Evolutionary conservation across 305 asterid species (phyloP).

Genomic region (Rubia occidens): DNA sequence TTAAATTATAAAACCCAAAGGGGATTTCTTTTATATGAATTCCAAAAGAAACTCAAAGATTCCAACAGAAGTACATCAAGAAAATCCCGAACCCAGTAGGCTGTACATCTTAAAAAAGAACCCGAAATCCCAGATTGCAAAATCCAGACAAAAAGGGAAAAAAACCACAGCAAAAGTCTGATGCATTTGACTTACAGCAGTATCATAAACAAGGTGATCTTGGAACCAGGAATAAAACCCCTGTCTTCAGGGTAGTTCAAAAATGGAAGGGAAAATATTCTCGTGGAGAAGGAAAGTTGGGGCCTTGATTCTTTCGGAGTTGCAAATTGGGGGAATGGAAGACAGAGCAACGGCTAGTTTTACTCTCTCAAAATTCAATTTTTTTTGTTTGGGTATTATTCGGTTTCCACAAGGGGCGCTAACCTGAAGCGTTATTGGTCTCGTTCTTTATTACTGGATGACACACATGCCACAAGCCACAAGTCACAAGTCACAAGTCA

Average conservation of each 20-base stretch:
- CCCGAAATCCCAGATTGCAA: background rate
- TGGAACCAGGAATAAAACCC: conserved; percentile 7
- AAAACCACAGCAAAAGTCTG: background rate
- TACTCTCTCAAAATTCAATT: background rate
- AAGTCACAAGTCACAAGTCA: no score
- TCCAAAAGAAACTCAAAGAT: background rate
- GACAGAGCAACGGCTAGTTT: background rate
- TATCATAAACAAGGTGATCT: conserved; percentile 5
- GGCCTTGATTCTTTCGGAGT: background rate
- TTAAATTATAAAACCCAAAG: background rate
- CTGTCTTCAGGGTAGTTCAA: background rate
- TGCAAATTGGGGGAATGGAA: background rate
- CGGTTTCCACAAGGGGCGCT: background rate
- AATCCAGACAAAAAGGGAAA: background rate
- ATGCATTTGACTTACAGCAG: conserved; percentile 9
- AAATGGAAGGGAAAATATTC: background rate
- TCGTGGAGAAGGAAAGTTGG: background rate
- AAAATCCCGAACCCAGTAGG: background rate
- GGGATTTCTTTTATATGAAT: background rate
- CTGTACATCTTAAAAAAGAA: background rate
- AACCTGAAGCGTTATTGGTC: background rate
- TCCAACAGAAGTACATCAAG: background rate
- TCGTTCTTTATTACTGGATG: background rate
- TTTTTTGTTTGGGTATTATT: no score
- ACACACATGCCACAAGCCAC: no score